Evolutionary conservation across 805 yeast genomes (phyloP).

Genomic region (Candida adriatica): DNA sequence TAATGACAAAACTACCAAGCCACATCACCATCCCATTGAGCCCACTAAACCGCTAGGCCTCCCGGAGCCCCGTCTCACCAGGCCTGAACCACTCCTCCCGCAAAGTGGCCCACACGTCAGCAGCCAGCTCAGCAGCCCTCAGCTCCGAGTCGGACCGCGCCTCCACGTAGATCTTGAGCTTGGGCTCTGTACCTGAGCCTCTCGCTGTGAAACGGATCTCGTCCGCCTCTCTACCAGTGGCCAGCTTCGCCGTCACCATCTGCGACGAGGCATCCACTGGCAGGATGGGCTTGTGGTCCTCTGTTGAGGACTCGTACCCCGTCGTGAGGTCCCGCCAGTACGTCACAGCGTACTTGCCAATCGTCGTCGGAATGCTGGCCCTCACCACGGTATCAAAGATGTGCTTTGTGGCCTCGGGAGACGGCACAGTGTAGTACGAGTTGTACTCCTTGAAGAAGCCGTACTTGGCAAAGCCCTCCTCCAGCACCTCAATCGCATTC

Average conservation of each 20-base stretch:
- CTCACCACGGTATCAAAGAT: constrained; percentile 52
- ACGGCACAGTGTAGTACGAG: constrained; percentile 71
- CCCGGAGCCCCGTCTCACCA: constrained; percentile 32
- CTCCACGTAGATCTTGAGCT: constrained; percentile 86
- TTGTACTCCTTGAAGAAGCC: constrained; percentile 84
- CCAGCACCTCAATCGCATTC: constrained; percentile 44
- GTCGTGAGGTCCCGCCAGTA: constrained; percentile 79
- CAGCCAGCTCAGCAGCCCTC: constrained; percentile 46
- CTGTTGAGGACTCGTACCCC: constrained; percentile 71
- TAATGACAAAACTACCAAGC: too few species aligned
- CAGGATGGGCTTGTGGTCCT: constrained; percentile 48
- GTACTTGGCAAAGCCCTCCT: constrained; percentile 51
- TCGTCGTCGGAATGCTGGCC: constrained; percentile 33
- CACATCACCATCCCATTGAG: too few species aligned
- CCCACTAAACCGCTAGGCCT: constrained; percentile 7
- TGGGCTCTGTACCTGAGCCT: constrained; percentile 97
- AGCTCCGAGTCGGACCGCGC: constrained; percentile 46
- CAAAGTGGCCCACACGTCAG: constrained; percentile 59
- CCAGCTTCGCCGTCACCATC: constrained; percentile 71
- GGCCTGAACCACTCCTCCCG: constrained; percentile 67
- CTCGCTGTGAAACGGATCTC: constrained; percentile 72
- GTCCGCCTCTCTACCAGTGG: constrained; percentile 23
- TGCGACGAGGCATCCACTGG: constrained; percentile 73
- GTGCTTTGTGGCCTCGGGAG: constrained; percentile 39
- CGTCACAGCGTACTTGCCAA: constrained; percentile 53